Base-by-base conservation (phyloP, 352 stramenopile species). In the Pythium scleroteichum region DNA sequence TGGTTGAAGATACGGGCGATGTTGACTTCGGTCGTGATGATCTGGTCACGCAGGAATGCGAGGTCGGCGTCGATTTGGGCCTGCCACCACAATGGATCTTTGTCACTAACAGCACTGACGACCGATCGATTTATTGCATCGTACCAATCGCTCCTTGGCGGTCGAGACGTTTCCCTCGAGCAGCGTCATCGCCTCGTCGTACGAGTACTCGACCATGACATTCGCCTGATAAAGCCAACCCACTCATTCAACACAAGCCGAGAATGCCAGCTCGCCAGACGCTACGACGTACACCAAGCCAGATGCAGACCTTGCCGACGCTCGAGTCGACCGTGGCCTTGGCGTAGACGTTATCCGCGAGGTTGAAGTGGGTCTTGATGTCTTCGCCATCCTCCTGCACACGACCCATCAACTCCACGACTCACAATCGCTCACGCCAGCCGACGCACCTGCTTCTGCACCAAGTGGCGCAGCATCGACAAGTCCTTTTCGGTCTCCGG, bases 1-100 rank as follows among this genome's bases (percentile, higher is more conserved):
- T 97, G 94, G 82, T 99, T 99, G 78, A 98, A 99, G 70, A 98
- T 97, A 56, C 96, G 82, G 62, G 86, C 95, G 71, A 98, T 98
- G 76, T 97, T 98, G 29, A 99, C 96, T 79, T 99, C 96, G 0
- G 92, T 95, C 32, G 95, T 99, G 72, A 98, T 98, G 78, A 98
- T 98, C 82, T 98, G 93, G 81, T 98, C 96, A 27, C 96, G 85
- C 27, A 98, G 79, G 71, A 98, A 98, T 46, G 78, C 88, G 47
- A 99, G 71, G 76, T 98, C 95, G 59, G 96, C 74, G 23, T 93
- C 85, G 66, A 94, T 88, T 62, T 94, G 85, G 26, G 62, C 68
- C 82, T 91, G 49, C 7, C 13, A 39, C 33, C 8, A 39, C 33
- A n/a, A 8, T 39, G 33, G 8, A 8, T 39, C 14, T 39, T 44